Conservation (phyloP, 202 grass and related monocot species). For the Setaria italica region DNA sequence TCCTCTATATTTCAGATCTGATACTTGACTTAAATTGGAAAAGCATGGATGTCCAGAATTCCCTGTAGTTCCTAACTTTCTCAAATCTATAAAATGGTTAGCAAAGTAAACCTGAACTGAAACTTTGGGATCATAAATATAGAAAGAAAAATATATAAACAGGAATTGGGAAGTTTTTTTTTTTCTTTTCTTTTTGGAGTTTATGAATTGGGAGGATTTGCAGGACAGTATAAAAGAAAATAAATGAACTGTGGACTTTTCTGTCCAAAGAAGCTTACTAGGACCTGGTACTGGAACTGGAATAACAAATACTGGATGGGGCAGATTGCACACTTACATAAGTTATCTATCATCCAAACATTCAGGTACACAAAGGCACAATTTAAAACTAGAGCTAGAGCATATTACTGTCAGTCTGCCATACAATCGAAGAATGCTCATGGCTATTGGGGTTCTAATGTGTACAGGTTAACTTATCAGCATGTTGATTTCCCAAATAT, state of each 20-base stretch:
- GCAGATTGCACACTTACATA: background rate
- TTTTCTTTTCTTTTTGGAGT: background rate
- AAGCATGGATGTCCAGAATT: background rate
- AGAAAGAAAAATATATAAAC: slow-evolving; percentile 11
- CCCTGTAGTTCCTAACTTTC: background rate
- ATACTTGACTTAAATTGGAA: slow-evolving; percentile 15
- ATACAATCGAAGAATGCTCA: background rate
- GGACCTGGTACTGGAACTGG: background rate
- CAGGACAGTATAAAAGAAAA: background rate
- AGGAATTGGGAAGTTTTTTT: background rate
- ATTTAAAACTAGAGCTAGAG: background rate
- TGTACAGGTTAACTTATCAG: background rate
- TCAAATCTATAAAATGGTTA: background rate
- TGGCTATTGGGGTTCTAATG: background rate
- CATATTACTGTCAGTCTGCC: background rate
- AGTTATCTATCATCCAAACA: background rate
- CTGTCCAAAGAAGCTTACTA: background rate
- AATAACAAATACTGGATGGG: background rate
- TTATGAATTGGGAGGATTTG: background rate
- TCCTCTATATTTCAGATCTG: background rate
- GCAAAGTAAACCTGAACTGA: background rate
- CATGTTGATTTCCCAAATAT: slow-evolving; percentile 21
- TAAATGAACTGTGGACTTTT: background rate
- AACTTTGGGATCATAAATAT: background rate
- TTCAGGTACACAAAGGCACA: background rate